These are phyloP conservation scores for Diaporthe sp. DNA, from an alignment of 2,329 filamentous ascomycete species.

Conservation along the genomic window DNA sequence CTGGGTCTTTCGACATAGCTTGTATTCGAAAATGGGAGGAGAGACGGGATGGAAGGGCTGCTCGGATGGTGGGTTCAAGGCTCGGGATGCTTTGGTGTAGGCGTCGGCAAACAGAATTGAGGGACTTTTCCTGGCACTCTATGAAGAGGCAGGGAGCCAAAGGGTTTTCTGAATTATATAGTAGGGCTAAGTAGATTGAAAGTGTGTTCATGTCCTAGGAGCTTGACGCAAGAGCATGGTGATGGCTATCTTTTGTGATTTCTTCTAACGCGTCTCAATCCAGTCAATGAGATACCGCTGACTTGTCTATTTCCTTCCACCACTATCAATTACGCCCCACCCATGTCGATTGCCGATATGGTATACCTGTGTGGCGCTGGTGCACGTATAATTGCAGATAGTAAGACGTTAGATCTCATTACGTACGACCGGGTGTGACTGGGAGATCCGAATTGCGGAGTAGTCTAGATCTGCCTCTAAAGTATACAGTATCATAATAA, in stretches of 20 bases:
- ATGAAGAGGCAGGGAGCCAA: neutral
- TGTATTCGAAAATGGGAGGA: neutral
- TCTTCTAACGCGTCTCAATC: neutral
- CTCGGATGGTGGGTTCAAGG: neutral
- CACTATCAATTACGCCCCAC: neutral
- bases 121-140: neutral
- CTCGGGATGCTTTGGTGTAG: neutral
- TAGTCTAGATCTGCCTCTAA: neutral
- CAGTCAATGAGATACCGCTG: neutral
- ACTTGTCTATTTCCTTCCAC: neutral
- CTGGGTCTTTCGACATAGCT: neutral
- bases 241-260: neutral
- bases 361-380: neutral
- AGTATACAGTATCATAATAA: neutral
- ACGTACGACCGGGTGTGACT: neutral
- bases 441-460: constrained; percentile 7
- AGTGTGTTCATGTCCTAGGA: neutral
- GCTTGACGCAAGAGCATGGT: neutral
- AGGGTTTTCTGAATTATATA: neutral
- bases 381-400: neutral
- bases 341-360: neutral
- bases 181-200: neutral
- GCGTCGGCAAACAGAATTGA: neutral
- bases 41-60: neutral
- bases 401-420: neutral